phyloP scores from a whole-genome alignment of 2,329 filamentous ascomycete genomes.

The Ascochyta clinopodiicola region DNA sequence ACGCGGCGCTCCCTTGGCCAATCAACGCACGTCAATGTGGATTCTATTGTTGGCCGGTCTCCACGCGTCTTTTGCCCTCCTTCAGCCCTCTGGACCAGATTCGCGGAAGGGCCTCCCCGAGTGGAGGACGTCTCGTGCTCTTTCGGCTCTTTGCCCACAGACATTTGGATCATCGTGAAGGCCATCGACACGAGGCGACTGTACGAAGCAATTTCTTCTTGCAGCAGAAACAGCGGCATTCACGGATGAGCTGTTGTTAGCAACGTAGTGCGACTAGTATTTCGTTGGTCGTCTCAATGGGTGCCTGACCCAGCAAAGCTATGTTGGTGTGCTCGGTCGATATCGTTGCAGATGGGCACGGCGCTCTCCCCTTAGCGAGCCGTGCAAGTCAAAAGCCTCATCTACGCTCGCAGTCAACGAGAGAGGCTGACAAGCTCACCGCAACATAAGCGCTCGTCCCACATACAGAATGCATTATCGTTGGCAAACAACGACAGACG shows the following conservation, averaged over 20 bases:
- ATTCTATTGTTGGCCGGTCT: conserved; percentile 9
- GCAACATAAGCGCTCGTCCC: conserved; percentile 19
- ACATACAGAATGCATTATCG: conserved; percentile 2
- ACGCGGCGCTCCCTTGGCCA: conserved; percentile 1
- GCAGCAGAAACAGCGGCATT: conserved; percentile 3
- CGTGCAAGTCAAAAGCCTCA: conserved; percentile 2
- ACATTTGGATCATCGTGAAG: not conserved
- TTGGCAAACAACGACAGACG: conserved; percentile 23
- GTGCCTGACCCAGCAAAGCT: conserved; percentile 8
- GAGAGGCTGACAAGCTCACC: conserved; percentile 10
- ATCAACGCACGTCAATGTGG: conserved; percentile 4
- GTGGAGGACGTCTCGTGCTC: conserved; percentile 7
- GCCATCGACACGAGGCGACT: conserved; percentile 4
- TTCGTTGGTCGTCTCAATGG: conserved; percentile 6
- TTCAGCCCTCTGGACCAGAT: conserved; percentile 13
- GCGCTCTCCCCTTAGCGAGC: conserved; percentile 18
- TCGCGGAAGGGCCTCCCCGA: conserved; percentile 1
- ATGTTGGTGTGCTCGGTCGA: conserved; percentile 20
- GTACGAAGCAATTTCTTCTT: not conserved
- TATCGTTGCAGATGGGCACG: conserved; percentile 18
- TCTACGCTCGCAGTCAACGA: not conserved
- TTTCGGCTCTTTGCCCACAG: not conserved
- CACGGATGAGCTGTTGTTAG: conserved; percentile 8
- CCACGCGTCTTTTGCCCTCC: conserved; percentile 6
- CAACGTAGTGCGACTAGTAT: not conserved